Evolutionary conservation across 83 land plant genomes (phyloP).

Genomic region (Thuja plicata): DNA sequence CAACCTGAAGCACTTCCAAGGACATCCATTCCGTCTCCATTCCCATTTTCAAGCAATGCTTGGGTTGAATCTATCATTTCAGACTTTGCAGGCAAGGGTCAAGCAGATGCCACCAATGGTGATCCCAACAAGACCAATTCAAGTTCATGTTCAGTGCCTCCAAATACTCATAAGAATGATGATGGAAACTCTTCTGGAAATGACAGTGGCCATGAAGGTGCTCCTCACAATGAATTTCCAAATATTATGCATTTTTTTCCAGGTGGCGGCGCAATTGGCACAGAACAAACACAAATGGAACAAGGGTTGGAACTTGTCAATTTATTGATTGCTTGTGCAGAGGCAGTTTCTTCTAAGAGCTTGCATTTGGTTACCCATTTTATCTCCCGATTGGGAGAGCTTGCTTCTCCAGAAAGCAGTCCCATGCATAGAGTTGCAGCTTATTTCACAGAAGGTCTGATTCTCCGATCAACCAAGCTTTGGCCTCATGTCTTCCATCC

Average conservation of each 20-base stretch:
- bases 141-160: conserved; percentile 21
- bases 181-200: conserved; percentile 15
- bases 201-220: conserved; percentile 7
- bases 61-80: conserved; percentile 20
- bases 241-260: background rate
- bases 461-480: conserved; percentile 46
- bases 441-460: conserved; percentile 75
- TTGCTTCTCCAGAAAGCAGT: conserved; percentile 66
- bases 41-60: conserved; percentile 14
- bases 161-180: background rate
- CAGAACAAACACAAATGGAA: conserved; percentile 3
- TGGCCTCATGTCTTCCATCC: conserved; percentile 65
- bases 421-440: conserved; percentile 60
- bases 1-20: conserved; percentile 13
- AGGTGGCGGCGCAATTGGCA: conserved; percentile 8
- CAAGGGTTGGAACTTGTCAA: conserved; percentile 31
- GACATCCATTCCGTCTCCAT: conserved; percentile 14
- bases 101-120: conserved; percentile 17
- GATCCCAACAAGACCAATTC: background rate
- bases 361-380: conserved; percentile 27
- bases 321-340: conserved; percentile 33
- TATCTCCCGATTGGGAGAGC: conserved; percentile 57
- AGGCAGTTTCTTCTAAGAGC: conserved; percentile 27
- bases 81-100: conserved; percentile 15
- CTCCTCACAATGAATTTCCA: background rate